phyloP scores from a whole-genome alignment of 2,329 filamentous ascomycete species.

The Pseudogymnoascus sp. region DNA sequence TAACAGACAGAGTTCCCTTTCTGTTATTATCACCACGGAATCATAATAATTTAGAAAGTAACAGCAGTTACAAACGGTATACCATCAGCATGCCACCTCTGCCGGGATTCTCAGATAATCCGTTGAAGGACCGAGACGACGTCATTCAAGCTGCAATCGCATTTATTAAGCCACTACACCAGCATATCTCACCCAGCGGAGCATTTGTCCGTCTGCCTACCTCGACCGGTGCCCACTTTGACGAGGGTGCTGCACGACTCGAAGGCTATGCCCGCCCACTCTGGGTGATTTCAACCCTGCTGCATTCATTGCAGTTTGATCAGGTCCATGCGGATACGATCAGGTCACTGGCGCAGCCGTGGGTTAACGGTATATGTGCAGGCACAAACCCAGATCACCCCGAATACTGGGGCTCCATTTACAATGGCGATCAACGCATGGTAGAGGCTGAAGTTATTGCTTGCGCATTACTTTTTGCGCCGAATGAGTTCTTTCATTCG shows the following conservation, averaged over 20 bases:
- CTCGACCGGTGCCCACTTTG: constrained; percentile 11
- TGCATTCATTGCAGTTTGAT: neutral
- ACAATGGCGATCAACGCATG: constrained; percentile 42
- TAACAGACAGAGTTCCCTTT: constrained; percentile 3
- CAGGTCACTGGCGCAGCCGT: neutral
- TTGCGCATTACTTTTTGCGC: constrained; percentile 37
- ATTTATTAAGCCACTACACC: constrained; percentile 8
- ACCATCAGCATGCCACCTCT: constrained; percentile 17
- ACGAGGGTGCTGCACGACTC: constrained; percentile 13
- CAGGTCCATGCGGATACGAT: neutral
- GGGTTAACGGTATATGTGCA: constrained; percentile 8
- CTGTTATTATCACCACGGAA: neutral
- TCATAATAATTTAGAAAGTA: neutral
- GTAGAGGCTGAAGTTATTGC: constrained; percentile 44
- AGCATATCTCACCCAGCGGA: constrained; percentile 9
- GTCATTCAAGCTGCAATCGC: constrained; percentile 6
- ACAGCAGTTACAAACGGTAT: neutral
- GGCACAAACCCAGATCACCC: constrained; percentile 27
- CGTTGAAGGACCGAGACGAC: constrained; percentile 8
- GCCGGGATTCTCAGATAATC: constrained; percentile 15
- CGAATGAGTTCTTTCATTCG: constrained; percentile 29
- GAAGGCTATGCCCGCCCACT: constrained; percentile 15
- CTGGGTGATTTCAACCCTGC: constrained; percentile 11
- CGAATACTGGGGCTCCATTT: constrained; percentile 40
- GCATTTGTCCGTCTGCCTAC: constrained; percentile 10